These are phyloP conservation scores for Russula foetens DNA, from an alignment of 768 basidiomycete genomes.

Conservation along the genomic window DNA sequence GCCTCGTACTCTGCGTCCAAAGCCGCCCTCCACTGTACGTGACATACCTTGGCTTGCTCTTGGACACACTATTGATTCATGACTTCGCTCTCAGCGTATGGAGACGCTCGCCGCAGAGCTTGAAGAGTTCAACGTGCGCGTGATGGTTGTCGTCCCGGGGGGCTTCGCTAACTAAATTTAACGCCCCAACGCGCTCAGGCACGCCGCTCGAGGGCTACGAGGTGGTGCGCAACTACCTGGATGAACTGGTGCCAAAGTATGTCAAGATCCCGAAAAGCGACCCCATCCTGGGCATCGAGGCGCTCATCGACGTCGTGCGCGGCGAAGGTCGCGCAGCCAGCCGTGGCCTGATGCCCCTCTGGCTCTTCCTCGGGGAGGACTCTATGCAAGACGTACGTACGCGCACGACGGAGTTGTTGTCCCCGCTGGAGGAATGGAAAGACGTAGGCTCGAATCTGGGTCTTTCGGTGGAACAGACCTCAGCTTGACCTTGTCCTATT, in stretches of 20 bases:
- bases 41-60: background rate
- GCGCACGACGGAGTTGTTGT: background rate
- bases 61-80: background rate
- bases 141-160: constrained; percentile 24
- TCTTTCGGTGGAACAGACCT: background rate
- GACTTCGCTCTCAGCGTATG: constrained; percentile 15
- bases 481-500: background rate
- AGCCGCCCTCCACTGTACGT: constrained; percentile 23
- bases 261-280: constrained; percentile 19
- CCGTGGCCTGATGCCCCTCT: constrained; percentile 20
- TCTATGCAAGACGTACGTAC: constrained; percentile 21
- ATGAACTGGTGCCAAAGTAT: background rate
- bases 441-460: constrained; percentile 7
- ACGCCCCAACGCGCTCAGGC: background rate
- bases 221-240: constrained; percentile 2
- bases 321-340: constrained; percentile 4
- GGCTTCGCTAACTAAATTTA: constrained; percentile 21
- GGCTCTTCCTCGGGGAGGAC: constrained; percentile 25
- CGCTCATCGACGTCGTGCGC: constrained; percentile 24
- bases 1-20: constrained; percentile 24
- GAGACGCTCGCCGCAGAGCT: constrained; percentile 25
- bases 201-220: constrained; percentile 21
- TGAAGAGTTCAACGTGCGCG: constrained; percentile 25
- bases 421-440: constrained; percentile 1
- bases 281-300: constrained; percentile 24